Percentiles rank a stretch among this genome's conserved stretches.
Conservation (phyloP, 768 basidiomycete genomes). For the Phaeolepiota aurea region DNA sequence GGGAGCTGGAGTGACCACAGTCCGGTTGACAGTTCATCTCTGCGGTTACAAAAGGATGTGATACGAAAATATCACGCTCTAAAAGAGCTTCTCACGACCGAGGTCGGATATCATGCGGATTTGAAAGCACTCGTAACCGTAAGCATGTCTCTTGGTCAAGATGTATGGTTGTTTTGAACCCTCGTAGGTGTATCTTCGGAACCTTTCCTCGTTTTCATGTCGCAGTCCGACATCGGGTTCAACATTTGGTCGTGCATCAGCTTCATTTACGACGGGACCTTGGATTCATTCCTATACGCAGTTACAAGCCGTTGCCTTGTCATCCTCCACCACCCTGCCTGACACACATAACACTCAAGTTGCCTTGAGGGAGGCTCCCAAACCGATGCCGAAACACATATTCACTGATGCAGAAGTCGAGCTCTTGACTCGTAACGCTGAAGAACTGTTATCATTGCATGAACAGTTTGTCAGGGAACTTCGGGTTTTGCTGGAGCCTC, state of each 20-base stretch:
- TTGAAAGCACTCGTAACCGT: slow-evolving; percentile 72
- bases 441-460: slow-evolving; percentile 60
- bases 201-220: slow-evolving; percentile 39
- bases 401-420: slow-evolving; percentile 54
- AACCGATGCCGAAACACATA: slow-evolving; percentile 33
- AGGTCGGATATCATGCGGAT: slow-evolving; percentile 75
- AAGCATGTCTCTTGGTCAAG: slow-evolving; percentile 13
- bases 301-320: slow-evolving; percentile 19
- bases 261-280: slow-evolving; percentile 34
- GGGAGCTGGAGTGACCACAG: slow-evolving; percentile 7
- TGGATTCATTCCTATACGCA: slow-evolving; percentile 36
- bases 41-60: slow-evolving; percentile 35
- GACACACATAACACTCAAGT: slow-evolving; percentile 13
- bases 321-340: slow-evolving; percentile 16
- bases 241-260: slow-evolving; percentile 29
- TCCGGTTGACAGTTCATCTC: slow-evolving; percentile 17
- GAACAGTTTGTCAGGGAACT: slow-evolving; percentile 58
- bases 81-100: slow-evolving; percentile 78
- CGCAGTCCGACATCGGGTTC: slow-evolving; percentile 27
- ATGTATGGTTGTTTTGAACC: slow-evolving; percentile 3
- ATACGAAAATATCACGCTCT: slow-evolving; percentile 64
- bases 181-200: slow-evolving; percentile 56
- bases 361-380: slow-evolving; percentile 17
- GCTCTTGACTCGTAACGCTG: slow-evolving; percentile 56
- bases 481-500: slow-evolving; percentile 34